A percentile compares a stretch with the other conserved stretches of the same genome.
These are phyloP conservation scores for Boletus tomentosulus DNA, from an alignment of 768 basidiomycete genomes.

Conservation along the genomic window DNA sequence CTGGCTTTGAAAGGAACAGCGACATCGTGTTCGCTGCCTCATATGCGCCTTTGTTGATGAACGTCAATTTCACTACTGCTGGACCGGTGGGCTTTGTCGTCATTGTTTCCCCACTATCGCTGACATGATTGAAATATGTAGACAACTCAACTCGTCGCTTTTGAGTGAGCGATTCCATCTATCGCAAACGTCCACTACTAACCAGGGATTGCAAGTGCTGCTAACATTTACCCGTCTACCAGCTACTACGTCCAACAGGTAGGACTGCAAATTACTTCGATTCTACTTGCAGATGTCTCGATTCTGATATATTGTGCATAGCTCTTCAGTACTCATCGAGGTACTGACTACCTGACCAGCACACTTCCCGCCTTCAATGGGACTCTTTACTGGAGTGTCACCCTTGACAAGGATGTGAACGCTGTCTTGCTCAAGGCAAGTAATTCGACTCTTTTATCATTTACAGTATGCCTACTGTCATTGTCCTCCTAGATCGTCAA, in stretches of 20 bases:
- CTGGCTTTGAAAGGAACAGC: slow-evolving; percentile 54
- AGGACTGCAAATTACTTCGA: neutral
- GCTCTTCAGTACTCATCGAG: slow-evolving; percentile 60
- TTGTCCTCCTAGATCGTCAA: slow-evolving; percentile 46
- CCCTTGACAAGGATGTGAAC: slow-evolving; percentile 15
- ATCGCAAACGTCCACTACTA: neutral
- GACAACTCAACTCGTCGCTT: slow-evolving; percentile 54
- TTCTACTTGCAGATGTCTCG: neutral
- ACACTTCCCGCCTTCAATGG: slow-evolving; percentile 47
- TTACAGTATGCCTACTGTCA: neutral
- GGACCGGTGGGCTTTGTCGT: slow-evolving; percentile 46
- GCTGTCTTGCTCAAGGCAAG: slow-evolving; percentile 54
- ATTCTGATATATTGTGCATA: slow-evolving; percentile 18
- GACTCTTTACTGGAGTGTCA: slow-evolving; percentile 61
- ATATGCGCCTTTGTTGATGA: slow-evolving; percentile 53
- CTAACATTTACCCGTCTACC: slow-evolving; percentile 49
- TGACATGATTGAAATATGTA: neutral
- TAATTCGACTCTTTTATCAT: neutral
- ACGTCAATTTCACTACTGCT: slow-evolving; percentile 38
- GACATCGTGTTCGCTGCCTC: slow-evolving; percentile 59
- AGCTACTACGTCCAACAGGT: slow-evolving; percentile 61
- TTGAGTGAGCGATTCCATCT: slow-evolving; percentile 41
- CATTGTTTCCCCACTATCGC: neutral
- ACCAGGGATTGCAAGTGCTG: slow-evolving; percentile 35
- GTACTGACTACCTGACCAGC: slow-evolving; percentile 58